Percentiles rank a stretch among this genome's conserved stretches.
phyloP scores from a whole-genome alignment of 345 rosid species.

The Euclidium syriacum region DNA sequence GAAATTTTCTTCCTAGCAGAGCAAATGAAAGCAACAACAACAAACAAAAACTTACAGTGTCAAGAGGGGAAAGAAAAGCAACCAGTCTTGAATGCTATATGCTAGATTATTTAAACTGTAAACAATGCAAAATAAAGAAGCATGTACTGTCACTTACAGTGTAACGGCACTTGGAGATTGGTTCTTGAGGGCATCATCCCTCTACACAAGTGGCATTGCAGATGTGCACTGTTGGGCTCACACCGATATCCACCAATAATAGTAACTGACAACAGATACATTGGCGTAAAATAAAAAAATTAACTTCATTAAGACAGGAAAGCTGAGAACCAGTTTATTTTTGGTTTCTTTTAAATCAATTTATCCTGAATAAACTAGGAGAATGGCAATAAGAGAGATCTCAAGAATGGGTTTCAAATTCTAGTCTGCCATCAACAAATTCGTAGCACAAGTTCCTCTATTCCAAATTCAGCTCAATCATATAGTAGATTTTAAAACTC shows the following conservation, averaged over 20 bases:
- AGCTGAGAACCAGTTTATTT: neutral
- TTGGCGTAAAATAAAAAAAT: neutral
- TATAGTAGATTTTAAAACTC: neutral
- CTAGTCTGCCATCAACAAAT: neutral
- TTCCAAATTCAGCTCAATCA: neutral
- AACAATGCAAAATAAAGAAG: neutral
- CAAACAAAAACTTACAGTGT: neutral
- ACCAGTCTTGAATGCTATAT: neutral
- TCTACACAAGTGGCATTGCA: constrained; percentile 78
- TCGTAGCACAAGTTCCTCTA: neutral
- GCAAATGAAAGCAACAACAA: neutral
- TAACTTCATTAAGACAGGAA: neutral
- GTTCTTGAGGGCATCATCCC: constrained; percentile 86
- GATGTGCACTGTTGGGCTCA: constrained; percentile 52
- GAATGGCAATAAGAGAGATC: neutral
- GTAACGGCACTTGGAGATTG: constrained; percentile 58
- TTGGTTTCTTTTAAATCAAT: neutral
- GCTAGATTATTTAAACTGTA: neutral
- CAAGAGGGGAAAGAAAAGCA: neutral
- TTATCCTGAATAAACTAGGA: neutral
- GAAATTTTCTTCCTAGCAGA: neutral
- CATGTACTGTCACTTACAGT: constrained; percentile 48
- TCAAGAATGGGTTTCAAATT: neutral
- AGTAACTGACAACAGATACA: constrained; percentile 37
- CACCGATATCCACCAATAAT: constrained; percentile 58